Evolutionary conservation across 2,329 filamentous ascomycete genomes (phyloP).

Genomic region (Leptodontidium sp.): DNA sequence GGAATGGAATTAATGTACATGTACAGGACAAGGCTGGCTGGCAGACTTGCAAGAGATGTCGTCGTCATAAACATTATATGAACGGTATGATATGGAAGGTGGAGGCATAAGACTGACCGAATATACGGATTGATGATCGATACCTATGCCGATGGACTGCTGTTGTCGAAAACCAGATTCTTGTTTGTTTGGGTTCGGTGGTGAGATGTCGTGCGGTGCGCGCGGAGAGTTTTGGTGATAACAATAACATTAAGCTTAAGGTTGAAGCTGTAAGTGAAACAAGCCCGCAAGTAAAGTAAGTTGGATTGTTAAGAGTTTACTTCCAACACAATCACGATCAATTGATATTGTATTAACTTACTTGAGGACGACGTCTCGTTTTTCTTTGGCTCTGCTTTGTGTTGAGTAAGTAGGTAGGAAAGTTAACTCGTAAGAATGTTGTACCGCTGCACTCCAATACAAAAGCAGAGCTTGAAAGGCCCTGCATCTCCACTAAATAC

Average conservation of each 20-base stretch:
- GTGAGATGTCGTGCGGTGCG: neutral
- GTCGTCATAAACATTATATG: neutral
- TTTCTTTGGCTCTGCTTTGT: neutral
- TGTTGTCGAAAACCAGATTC: neutral
- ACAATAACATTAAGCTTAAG: conserved; percentile 14
- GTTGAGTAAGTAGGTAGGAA: neutral
- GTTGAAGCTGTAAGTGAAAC: neutral
- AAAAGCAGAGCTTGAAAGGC: neutral
- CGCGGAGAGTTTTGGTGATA: neutral
- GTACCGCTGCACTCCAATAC: neutral
- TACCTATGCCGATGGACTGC: no score
- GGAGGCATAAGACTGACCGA: neutral
- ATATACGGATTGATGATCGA: neutral
- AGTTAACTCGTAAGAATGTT: no score
- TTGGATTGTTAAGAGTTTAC: no score
- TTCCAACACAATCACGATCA: no score
- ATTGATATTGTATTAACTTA: neutral
- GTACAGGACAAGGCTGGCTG: no score
- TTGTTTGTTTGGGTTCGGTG: conserved; percentile 1
- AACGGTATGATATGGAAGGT: no score
- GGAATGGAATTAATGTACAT: no score
- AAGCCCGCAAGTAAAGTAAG: no score
- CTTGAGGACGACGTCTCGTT: neutral
- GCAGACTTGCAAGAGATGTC: neutral
- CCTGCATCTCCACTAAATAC: conserved; percentile 12